Base-by-base conservation (phyloP, 1,284 basidiomycete genomes). In the Ganoderma meredithae region DNA sequence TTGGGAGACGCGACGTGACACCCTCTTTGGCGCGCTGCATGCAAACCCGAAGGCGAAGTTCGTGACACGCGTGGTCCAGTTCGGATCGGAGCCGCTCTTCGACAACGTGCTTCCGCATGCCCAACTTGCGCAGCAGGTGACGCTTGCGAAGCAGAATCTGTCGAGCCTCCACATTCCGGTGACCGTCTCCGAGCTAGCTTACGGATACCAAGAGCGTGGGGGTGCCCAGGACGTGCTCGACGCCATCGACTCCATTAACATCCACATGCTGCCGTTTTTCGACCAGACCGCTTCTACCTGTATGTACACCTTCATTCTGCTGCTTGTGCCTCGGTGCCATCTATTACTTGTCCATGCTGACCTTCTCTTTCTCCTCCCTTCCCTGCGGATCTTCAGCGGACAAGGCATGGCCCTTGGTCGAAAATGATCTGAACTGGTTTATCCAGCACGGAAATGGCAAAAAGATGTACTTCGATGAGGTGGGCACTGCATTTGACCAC, bases 191-290 rank as follows among this genome's bases (percentile, higher is more conserved):
- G 83, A 86, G 69, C 80, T 85, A 39, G 79, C 82, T 3, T 85
- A 81, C 56, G 86, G 86, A 13, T 88, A 85, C 69, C 82, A 87
- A 73, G 81, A 83, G 69, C 76, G 82, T 33, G 84, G 83, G 58
- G 88, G 87, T 19, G 86, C 87, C 15, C 82, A 85, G 63, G 80
- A 84, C 53, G 87, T 94, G 19, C 81, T 94, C 62, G 79, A 87
- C 69, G 87, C 89, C 0, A 81, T 92, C 36, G 90, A 94, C 75
- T 82, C 85, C 47, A 86, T 94, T 68, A 88, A 92, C 70, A 86
- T 86, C 0, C 91, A 94, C 76, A 90, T 91, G 82, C 79, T 94
- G 49, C 92, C 92, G 5, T 94, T 92, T 81, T 94, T 94, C 76
- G 83, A 85, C 15, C 76, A 82, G 63, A 63, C 82, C 44, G 90